Conservation (phyloP, 202 grass and related monocot genomes). For the Zoysia matrella region DNA sequence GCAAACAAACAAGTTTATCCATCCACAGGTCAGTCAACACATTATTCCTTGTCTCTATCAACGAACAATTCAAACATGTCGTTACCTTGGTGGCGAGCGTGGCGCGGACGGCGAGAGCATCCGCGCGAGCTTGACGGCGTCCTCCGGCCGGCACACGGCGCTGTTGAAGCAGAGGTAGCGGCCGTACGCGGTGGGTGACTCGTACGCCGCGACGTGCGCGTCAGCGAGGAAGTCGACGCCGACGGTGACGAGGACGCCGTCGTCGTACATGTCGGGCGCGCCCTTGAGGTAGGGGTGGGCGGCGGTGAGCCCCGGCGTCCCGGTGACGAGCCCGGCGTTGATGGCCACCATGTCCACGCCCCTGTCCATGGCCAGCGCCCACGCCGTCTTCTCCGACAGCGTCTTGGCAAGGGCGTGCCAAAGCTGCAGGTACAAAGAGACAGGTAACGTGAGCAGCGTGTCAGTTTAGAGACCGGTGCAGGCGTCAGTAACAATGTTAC, state of each 20-base stretch:
- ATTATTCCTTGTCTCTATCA: not conserved
- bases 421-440: constrained; percentile 40
- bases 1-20: not conserved
- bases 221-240: constrained; percentile 73
- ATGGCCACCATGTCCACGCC: constrained; percentile 91
- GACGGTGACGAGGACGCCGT: constrained; percentile 86
- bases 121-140: constrained; percentile 67
- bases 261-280: constrained; percentile 77
- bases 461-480: not conserved
- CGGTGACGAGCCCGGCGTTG: constrained; percentile 68
- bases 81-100: constrained; percentile 54
- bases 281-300: constrained; percentile 78
- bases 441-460: too few species aligned
- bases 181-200: constrained; percentile 73
- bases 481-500: too few species aligned
- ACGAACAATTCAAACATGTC: not conserved
- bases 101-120: constrained; percentile 58
- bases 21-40: not conserved
- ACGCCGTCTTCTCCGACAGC: constrained; percentile 90
- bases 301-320: constrained; percentile 44
- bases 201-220: constrained; percentile 78
- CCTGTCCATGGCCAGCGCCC: constrained; percentile 96
- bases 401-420: constrained; percentile 95
- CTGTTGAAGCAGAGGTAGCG: constrained; percentile 91
- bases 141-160: constrained; percentile 65